These are phyloP conservation scores for Oropetium thomaeum DNA, from an alignment of 176 grass and related monocot genomes.

Conservation along the genomic window DNA sequence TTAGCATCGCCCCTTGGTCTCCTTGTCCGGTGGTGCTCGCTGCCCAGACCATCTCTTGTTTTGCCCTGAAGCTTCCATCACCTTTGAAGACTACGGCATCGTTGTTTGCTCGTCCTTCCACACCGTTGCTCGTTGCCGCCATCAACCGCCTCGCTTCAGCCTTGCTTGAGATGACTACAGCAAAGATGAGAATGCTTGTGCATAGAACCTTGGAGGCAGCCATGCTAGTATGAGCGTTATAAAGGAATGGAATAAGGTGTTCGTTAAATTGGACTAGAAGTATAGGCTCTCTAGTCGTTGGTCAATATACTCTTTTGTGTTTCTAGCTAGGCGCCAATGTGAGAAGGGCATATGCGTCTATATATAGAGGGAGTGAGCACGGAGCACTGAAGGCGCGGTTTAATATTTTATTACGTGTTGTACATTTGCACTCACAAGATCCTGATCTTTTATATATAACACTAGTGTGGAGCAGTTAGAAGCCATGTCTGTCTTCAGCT, in stretches of 20 bases:
- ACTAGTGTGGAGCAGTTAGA: background rate
- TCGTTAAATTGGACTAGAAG: background rate
- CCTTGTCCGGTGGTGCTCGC: background rate
- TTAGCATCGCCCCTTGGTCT: conserved; percentile 15
- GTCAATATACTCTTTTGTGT: background rate
- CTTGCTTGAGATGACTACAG: conserved; percentile 35
- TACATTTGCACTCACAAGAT: background rate
- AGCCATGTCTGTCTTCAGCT: background rate
- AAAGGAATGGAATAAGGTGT: background rate
- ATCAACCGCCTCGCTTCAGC: conserved; percentile 30
- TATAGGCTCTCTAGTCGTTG: background rate
- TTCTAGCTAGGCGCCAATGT: conserved; percentile 4
- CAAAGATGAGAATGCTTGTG: conserved; percentile 38
- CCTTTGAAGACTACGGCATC: background rate
- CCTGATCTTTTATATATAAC: background rate
- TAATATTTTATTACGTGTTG: background rate
- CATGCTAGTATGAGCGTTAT: conserved; percentile 19
- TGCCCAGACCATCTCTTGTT: conserved; percentile 5
- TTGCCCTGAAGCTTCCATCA: background rate
- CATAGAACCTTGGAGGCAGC: conserved; percentile 26
- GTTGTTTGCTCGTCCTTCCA: conserved; percentile 11
- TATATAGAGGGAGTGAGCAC: conserved; percentile 27
- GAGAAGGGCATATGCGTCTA: background rate
- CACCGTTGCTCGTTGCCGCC: background rate
- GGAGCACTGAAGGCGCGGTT: background rate